These are phyloP conservation scores for Pyrenopolyporus hunteri DNA, from an alignment of 495 filamentous ascomycete genomes.

Conservation along the genomic window DNA sequence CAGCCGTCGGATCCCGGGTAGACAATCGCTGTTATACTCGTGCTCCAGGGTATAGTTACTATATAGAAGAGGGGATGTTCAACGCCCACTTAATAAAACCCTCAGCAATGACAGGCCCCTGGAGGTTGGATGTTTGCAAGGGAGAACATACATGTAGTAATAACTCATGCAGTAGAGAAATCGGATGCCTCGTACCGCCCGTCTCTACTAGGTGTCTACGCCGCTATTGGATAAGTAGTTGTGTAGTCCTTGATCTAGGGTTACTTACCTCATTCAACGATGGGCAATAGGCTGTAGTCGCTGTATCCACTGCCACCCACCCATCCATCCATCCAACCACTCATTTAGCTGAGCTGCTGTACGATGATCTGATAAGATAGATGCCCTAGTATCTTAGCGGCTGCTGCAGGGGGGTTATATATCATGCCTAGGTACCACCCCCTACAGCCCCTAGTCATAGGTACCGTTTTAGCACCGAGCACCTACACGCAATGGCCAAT, in stretches of 20 bases:
- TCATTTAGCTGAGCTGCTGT: background rate
- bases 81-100: background rate
- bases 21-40: constrained; percentile 21
- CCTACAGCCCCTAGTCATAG: too few relatives aligned
- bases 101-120: constrained; percentile 4
- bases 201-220: too few relatives aligned
- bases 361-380: constrained; percentile 32
- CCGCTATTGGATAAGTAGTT: too few relatives aligned
- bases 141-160: background rate
- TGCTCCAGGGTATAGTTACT: background rate
- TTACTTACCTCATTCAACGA: constrained; percentile 1
- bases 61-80: constrained; percentile 3
- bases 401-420: constrained; percentile 4
- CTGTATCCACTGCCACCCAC: background rate
- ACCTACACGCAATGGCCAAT: constrained; percentile 20
- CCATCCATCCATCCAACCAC: background rate
- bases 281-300: background rate
- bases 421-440: too few relatives aligned
- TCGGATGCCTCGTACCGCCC: too few relatives aligned
- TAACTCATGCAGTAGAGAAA: background rate
- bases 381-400: constrained; percentile 15
- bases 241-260: background rate
- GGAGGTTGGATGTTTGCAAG: constrained; percentile 3
- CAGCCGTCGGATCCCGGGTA: background rate
- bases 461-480: constrained; percentile 6